Conservation (phyloP, 1,284 basidiomycete genomes). For the Sphagnurus paluster region DNA sequence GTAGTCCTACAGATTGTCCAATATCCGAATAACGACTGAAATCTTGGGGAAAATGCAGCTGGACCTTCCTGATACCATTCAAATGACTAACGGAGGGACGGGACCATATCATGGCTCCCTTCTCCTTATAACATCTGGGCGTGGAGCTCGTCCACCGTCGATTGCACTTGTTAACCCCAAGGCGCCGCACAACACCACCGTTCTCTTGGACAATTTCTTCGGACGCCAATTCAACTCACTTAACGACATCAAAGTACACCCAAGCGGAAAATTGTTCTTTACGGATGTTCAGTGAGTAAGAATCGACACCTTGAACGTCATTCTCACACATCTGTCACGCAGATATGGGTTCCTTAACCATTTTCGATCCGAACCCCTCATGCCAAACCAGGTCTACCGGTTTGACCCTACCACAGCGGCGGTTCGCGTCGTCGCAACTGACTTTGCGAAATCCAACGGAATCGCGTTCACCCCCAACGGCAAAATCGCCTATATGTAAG, state of each 20-base stretch:
- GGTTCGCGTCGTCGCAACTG: constrained; percentile 71
- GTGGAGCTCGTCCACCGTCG: constrained; percentile 61
- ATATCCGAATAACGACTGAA: no score
- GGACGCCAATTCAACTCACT: constrained; percentile 82
- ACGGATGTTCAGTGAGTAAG: constrained; percentile 64
- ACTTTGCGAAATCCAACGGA: constrained; percentile 63
- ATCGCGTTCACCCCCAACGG: constrained; percentile 72
- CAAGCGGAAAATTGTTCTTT: constrained; percentile 67
- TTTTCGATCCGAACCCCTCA: constrained; percentile 63
- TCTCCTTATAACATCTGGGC: constrained; percentile 68
- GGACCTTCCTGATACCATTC: constrained; percentile 45
- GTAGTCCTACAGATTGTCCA: no score
- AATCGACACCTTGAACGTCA: neutral
- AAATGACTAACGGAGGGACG: constrained; percentile 78
- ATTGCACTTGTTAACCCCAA: constrained; percentile 66
- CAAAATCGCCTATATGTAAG: constrained; percentile 65
- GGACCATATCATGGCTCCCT: constrained; percentile 66
- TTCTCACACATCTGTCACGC: neutral
- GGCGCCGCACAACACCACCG: constrained; percentile 61
- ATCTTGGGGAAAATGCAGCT: no score
- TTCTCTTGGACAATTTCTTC: constrained; percentile 69
- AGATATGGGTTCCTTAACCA: constrained; percentile 66
- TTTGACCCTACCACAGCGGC: constrained; percentile 64
- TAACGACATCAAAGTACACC: constrained; percentile 78
- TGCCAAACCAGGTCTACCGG: constrained; percentile 75